Evolutionary conservation across 2,329 filamentous ascomycete genomes (phyloP).

Genomic region (Sporothrix euskadiensis): DNA sequence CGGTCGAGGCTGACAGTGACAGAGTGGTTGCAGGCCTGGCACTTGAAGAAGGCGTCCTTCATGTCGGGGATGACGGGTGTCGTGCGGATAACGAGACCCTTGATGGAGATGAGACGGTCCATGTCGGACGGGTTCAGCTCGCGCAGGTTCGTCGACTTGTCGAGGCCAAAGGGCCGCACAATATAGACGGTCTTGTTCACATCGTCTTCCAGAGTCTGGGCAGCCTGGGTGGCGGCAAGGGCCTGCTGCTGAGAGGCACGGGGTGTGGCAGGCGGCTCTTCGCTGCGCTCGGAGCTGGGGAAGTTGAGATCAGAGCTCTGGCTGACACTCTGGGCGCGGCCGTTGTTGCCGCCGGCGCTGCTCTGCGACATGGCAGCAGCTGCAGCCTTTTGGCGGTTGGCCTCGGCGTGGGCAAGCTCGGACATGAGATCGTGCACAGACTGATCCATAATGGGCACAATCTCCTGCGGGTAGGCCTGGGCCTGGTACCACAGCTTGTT

Average conservation of each 20-base stretch:
- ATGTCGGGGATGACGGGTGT: slow-evolving; percentile 98
- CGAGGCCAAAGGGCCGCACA: slow-evolving; percentile 85
- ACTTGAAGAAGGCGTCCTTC: slow-evolving; percentile 98
- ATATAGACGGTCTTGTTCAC: slow-evolving; percentile 80
- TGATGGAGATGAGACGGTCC: slow-evolving; percentile 93
- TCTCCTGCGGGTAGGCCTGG: slow-evolving; percentile 91
- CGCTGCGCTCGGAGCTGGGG: slow-evolving; percentile 74
- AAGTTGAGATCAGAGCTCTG: slow-evolving; percentile 74
- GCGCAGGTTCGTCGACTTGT: slow-evolving; percentile 84
- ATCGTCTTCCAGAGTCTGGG: slow-evolving; percentile 66
- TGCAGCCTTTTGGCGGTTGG: slow-evolving; percentile 63
- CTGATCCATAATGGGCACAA: slow-evolving; percentile 95
- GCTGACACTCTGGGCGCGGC: slow-evolving; percentile 24
- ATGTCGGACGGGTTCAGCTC: slow-evolving; percentile 87
- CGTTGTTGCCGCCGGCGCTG: slow-evolving; percentile 36
- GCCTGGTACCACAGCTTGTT: slow-evolving; percentile 94
- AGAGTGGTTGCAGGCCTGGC: slow-evolving; percentile 88
- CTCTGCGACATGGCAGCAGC: slow-evolving; percentile 30
- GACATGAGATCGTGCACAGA: slow-evolving; percentile 90
- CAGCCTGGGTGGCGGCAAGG: slow-evolving; percentile 34
- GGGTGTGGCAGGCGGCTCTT: slow-evolving; percentile 49
- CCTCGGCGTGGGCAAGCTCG: slow-evolving; percentile 79
- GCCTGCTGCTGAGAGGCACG: slow-evolving; percentile 46
- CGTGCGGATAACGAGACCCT: slow-evolving; percentile 91
- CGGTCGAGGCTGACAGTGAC: slow-evolving; percentile 89